Evolutionary conservation across 495 filamentous ascomycete genomes (phyloP), one percentile per base, ranked within the genome.

Genomic region (Penicillium pulvis): DNA sequence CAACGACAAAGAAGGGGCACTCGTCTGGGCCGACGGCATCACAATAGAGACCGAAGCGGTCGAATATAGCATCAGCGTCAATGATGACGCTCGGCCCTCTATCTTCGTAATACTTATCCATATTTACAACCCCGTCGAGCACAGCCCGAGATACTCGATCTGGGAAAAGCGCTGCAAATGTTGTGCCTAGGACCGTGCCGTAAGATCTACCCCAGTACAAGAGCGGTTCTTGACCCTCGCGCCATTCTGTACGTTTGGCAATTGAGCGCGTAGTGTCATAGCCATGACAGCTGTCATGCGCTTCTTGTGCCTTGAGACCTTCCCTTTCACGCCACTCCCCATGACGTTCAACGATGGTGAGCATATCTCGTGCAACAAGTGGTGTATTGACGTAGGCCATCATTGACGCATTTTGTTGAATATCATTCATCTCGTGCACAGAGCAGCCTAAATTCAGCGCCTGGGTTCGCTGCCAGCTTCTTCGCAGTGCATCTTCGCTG

Each of bases 201-300:
- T 90, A 90, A n/a, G 83, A 87, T 16, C 88, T 81, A 10, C 88
- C 82, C 75, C 87, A 87, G 48, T 83, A 88, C 6, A 83, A 75
- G 19, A 89, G 70, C 46, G 78, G 80, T 62, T 80, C 76, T 28
- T 64, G 45, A 42, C 76, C 81, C 0, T 49, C 64, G 6, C 64
- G 59, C 71, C 75, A 76, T 45, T 47, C 50, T 5, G 72, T 76
- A 24, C 69, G 67, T 14, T 50, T 19, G 12, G 61, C n/a, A 24
- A 77, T 65, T 1, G 55, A 39, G 28, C 61, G 69, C 56, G 70
- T 17, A 50, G 65, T 36, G 62, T 76, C 50, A 64, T 59, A 24
- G 52, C 79, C 66, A 60, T 74, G 11, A 28, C 56, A 45, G 4
- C 64, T 35, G 67, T 81, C 60, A 44, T 65, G 41, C 31, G 59